phyloP scores from a whole-genome alignment of 139 green algal genomes.

The Trebouxia sp. region DNA sequence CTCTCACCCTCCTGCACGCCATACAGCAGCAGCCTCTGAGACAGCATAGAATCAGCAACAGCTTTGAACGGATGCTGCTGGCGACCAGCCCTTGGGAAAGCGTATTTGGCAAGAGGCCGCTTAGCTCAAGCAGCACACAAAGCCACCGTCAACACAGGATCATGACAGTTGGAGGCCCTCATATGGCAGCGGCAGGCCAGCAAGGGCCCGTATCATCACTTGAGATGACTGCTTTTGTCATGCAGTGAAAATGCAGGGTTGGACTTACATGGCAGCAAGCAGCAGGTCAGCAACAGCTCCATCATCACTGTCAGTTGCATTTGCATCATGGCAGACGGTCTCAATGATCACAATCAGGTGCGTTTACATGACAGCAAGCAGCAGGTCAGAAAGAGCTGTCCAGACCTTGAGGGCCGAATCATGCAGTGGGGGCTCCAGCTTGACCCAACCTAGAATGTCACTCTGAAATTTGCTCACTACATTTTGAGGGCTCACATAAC shows the following conservation, averaged over 20 bases:
- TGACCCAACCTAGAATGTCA: too few species aligned
- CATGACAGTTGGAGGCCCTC: too few species aligned
- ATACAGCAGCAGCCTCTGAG: slow-evolving; percentile 67
- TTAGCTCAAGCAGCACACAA: slow-evolving; percentile 25
- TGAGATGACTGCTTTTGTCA: too few species aligned
- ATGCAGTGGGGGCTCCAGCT: slow-evolving; percentile 51
- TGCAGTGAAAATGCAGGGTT: not conserved
- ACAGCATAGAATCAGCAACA: slow-evolving; percentile 32
- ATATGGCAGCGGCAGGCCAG: too few species aligned
- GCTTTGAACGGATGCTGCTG: too few species aligned
- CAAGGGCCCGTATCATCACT: too few species aligned
- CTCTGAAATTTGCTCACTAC: too few species aligned
- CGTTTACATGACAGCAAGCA: slow-evolving; percentile 51
- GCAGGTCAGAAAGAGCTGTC: slow-evolving; percentile 60
- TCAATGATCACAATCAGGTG: too few species aligned
- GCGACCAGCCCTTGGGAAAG: too few species aligned
- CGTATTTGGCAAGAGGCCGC: too few species aligned
- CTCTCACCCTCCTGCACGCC: slow-evolving; percentile 23
- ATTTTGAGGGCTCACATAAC: too few species aligned
- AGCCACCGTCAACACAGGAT: too few species aligned
- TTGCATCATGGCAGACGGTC: not conserved
- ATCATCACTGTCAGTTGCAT: not conserved
- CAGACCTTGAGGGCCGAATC: slow-evolving; percentile 60
- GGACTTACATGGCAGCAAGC: slow-evolving; percentile 39
- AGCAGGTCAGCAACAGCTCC: slow-evolving; percentile 60